Conservation (phyloP, 257 asterid genomes). For the Thymus mandschuricus region DNA sequence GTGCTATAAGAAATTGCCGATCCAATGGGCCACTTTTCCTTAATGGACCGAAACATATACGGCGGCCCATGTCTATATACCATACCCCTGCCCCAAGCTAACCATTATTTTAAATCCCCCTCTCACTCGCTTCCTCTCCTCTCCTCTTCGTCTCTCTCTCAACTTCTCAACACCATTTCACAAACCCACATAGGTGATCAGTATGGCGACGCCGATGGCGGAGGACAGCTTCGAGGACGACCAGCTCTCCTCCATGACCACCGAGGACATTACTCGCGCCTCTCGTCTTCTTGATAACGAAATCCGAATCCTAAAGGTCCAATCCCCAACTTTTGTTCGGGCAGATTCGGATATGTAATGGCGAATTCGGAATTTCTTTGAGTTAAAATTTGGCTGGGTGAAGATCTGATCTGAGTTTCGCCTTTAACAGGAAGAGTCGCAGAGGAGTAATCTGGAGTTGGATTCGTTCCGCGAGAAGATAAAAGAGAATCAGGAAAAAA, state of each 20-base stretch:
- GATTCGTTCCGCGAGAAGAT: conserved; percentile 85
- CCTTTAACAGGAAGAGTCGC: conserved; percentile 65
- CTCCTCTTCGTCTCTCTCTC: background rate
- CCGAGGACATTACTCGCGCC: conserved; percentile 79
- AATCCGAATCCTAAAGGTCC: conserved; percentile 77
- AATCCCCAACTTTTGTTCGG: background rate
- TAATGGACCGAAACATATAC: background rate
- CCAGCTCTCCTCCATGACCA: conserved; percentile 74
- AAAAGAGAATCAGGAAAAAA: conserved; percentile 86
- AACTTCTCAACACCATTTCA: background rate
- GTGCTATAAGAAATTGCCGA: background rate
- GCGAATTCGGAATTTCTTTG: background rate
- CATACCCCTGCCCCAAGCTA: conserved; percentile 36
- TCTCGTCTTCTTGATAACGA: conserved; percentile 92
- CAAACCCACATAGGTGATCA: conserved; percentile 21
- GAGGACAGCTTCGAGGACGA: conserved; percentile 87
- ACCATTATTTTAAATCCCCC: background rate
- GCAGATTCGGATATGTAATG: background rate
- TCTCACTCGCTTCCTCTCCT: background rate
- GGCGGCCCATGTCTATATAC: conserved; percentile 18
- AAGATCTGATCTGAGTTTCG: background rate
- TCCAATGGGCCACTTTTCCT: background rate
- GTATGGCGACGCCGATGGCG: conserved; percentile 86
- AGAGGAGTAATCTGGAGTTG: conserved; percentile 77
- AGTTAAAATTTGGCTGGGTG: background rate